Base-by-base conservation (phyloP, 2,329 filamentous ascomycete genomes). In the Fusarium clavum region DNA sequence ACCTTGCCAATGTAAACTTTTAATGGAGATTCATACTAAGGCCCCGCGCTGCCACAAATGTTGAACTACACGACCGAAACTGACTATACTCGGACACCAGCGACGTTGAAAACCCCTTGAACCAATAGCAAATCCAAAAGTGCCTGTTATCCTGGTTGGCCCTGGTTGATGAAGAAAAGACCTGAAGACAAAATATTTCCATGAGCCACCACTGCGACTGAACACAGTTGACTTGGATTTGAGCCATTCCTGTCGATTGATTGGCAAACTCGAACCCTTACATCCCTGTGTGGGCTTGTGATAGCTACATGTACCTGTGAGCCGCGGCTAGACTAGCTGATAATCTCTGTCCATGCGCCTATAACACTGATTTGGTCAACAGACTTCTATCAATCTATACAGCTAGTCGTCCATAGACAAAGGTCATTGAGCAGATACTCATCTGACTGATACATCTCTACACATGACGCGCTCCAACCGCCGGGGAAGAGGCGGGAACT, bases 41-140 rank as follows among this genome's bases (percentile, higher is more conserved):
- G 6, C 3, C 5, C 6, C 2, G 3, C 6, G 0, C 4, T 38
- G 10, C 18, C 10, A 38, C 10, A n/a, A n/a, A 4, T n/a, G 5
- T 4, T n/a, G 3, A n/a, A n/a, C 4, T 12, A 10, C 34, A 38
- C 10, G 18, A 4, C 18, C 6, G 6, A 7, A n/a, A 0, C 18
- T 1, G 10, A n/a, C 10, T n/a, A n/a, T 11, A 7, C 3, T n/a
- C 18, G 34, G 11, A n/a, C 10, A 12, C 10, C 18, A 38, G 34
- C 18, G 34, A 38, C 18, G 18, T 38, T 7, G 2, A 6, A 38
- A 18, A 11, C 5, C 16, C 9, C 9, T 12, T 12, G 3, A 2
- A 7, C 9, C 18, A 4, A 7, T 6, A n/a, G 10, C 34, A 12
- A 3, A n/a, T n/a, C 10, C 10, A 11, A 38, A 7, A 16, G 0